Evolutionary conservation across 306 rosid genomes (phyloP).

Genomic region (Spatholobus suberectus): DNA sequence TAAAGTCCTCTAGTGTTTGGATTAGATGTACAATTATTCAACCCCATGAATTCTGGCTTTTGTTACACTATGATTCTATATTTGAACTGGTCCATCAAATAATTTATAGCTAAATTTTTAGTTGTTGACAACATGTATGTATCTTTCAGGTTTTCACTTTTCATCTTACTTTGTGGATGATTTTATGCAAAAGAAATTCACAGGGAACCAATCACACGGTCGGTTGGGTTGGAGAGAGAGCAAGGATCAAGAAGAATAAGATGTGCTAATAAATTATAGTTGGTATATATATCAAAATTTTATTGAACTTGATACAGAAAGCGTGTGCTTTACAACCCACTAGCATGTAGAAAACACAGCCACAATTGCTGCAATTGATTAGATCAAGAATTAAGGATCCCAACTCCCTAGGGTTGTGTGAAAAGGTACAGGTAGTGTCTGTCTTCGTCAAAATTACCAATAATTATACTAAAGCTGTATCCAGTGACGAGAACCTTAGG

Average conservation of each 20-base stretch:
- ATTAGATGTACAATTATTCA: not conserved
- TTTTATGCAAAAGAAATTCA: not conserved
- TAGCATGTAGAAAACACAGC: not conserved
- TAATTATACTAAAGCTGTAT: slow-evolving; percentile 39
- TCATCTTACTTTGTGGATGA: not conserved
- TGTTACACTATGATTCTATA: not conserved
- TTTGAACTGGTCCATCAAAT: not conserved
- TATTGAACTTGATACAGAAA: not conserved
- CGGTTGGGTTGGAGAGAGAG: not conserved
- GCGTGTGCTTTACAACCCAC: not conserved
- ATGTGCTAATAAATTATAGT: not conserved
- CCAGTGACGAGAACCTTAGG: slow-evolving; percentile 26
- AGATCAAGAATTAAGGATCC: slow-evolving; percentile 37
- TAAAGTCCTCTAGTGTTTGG: not conserved
- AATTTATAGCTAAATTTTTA: not conserved
- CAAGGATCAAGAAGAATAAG: not conserved
- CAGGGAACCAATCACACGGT: not conserved
- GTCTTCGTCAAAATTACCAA: slow-evolving; percentile 59
- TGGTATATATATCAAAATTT: not conserved
- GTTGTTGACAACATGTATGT: no score
- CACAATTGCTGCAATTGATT: not conserved
- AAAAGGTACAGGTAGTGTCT: slow-evolving; percentile 44
- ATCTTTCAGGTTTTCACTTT: no score
- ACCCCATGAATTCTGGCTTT: not conserved
- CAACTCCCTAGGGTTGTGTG: slow-evolving; percentile 44